Base-by-base conservation (phyloP, 495 filamentous ascomycete genomes). In the Aspergillus diversus region DNA sequence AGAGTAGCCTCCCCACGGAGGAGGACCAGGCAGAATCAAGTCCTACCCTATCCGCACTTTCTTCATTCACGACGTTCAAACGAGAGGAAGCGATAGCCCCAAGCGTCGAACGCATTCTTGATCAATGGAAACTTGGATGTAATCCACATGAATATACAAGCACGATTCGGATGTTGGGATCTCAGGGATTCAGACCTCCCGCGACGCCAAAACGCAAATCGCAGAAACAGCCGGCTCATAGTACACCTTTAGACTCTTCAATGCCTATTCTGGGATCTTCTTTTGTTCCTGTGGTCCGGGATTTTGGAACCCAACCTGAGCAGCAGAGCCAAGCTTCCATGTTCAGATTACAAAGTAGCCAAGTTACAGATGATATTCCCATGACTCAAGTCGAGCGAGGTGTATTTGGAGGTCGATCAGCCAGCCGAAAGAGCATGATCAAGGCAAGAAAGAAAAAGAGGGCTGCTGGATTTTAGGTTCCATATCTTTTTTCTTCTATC, bases 341-440 rank as follows among this genome's bases (percentile, higher is more conserved):
- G 6, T 21, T 68, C 16, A 60, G 63, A 48, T 49, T 74, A 47
- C 64, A 64, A 33, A 80, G 76, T 60, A 83, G 80, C 60, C 81
- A 83, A 51, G 57, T 65, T 11, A 70, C 65, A 33, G 65, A 74
- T 12, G 71, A 69, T 15, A 62, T 70, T 37, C 74, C 69, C n/a
- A 77, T 77, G 77, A 81, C 75, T n/a, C 79, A 81, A 62, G 65
- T 71, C 21, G 77, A 83, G 53, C 74, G 75, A 33, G 81, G 80
- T 5, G 57, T 61, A 17, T 79, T 78, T 54, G 76, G 78, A 32
- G 64, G 76, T 54, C 73, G 79, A 33, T 69, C 75, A 57, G 64
- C 61, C 21, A 65, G 47, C 39, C 70, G 68, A 54, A 77, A 71
- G 49, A 62, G 37, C 27, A 61, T 37, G 12, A 53, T 61, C 11